phyloP scores from a whole-genome alignment of 768 basidiomycete genomes.

The Tylopilus vinaceipallidus region DNA sequence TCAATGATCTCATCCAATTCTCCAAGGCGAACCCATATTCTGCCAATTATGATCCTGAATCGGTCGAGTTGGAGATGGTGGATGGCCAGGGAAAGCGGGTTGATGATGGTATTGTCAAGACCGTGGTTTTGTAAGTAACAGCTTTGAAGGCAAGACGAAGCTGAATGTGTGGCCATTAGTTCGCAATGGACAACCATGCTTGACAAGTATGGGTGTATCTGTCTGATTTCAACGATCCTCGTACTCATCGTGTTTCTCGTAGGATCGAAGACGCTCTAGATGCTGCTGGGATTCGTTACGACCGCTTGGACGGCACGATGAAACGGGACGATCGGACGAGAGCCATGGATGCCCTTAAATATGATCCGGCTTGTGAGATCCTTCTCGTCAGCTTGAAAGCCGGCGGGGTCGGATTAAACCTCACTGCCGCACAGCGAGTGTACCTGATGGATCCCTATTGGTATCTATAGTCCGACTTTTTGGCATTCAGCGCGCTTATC shows the following conservation, averaged over 20 bases:
- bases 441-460: conserved; percentile 98
- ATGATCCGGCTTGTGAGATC: conserved; percentile 89
- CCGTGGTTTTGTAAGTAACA: conserved; percentile 86
- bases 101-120: conserved; percentile 77
- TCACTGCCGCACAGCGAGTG: conserved; percentile 90
- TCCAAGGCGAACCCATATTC: conserved; percentile 87
- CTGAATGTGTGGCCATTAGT: conserved; percentile 39
- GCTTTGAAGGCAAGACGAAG: conserved; percentile 12
- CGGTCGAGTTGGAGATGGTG: conserved; percentile 73
- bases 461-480: conserved; percentile 36
- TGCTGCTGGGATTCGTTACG: conserved; percentile 77
- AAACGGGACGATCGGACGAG: conserved; percentile 89
- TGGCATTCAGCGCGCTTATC: background rate
- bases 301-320: conserved; percentile 97
- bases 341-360: conserved; percentile 91
- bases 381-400: conserved; percentile 94
- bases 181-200: conserved; percentile 96
- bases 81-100: conserved; percentile 70
- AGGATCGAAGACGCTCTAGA: conserved; percentile 91
- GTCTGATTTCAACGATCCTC: background rate
- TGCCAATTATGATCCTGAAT: conserved; percentile 75
- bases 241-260: conserved; percentile 2
- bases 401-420: conserved; percentile 94
- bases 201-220: conserved; percentile 58
- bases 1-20: conserved; percentile 76